Evolutionary conservation across 805 yeast genomes (phyloP), one percentile per base, ranked within the genome.

Genomic region (Metschnikowia chrysomelidarum): DNA sequence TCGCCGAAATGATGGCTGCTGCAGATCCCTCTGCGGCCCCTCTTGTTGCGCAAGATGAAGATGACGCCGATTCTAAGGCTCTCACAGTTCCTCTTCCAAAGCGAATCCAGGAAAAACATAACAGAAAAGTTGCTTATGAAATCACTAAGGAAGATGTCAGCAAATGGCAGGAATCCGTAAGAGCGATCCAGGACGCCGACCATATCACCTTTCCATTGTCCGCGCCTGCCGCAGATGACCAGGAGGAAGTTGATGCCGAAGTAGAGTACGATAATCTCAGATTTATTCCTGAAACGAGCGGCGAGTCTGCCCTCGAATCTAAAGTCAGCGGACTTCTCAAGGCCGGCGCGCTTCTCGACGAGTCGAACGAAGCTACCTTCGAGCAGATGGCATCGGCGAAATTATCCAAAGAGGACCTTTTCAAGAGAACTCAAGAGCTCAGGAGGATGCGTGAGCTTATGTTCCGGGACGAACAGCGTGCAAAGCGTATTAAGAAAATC

Each of bases 391-490:
- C 86, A 6, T 78, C 85, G 2, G 88, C 95, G 2, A 81, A 82
- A 53, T 63, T 91, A 59, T 73, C 93, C 0, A 75, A 81, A 18
- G 94, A 84, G 42, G 98, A 93, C 32, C 63, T 91, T 65, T 64
- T 68, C 36, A 30, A 80, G 56, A 73, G 94, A 41, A 82, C 93
- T 6, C 76, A 78, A 40, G 96, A 91, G 61, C 71, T 91, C 49
- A 76, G 98, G 49, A 63, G 84, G 53, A 87, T 88, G 96, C 76
- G 98, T 46, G 98, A 93, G 56, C 74, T 91, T 44, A 87, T 91
- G 96, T 93, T 88, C 67, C 75, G 98, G 51, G 97, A 91, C 52
- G 97, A 91, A 65, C 76, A 81, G 54, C 82, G 86, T 53, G 89
- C 98, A 7, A 88, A 78, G 60, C 76, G 98, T 50, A 73, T 93